Base-by-base conservation (phyloP, 306 rosid genomes). In the Spatholobus suberectus region DNA sequence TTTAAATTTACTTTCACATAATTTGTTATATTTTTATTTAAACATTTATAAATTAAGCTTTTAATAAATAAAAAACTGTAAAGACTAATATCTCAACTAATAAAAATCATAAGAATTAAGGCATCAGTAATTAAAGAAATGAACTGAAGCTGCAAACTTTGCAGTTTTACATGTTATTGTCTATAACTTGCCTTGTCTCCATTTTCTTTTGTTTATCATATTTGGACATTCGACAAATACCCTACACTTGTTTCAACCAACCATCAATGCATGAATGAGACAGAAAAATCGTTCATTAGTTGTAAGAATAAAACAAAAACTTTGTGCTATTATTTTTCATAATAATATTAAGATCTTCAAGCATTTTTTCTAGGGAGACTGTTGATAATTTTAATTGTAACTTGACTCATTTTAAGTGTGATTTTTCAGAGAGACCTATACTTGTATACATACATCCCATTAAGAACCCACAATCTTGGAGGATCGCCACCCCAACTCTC, bases 381-480 rank as follows among this genome's bases (percentile, higher is more conserved):
- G 62, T 34, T 41, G 70, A 81, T 76, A 51, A 66, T 47, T 44
- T 77, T 67, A 69, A 51, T 66, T 55, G 38, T 43, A 68, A 71
- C 47, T 85, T 82, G 51, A 73, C 73, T 84, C 54, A 75, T 82
- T 73, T 52, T 26, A 49, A 70, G 71, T 54, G 73, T 70, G 12
- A 57, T 71, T 80, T 87, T 81, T 82, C 90, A 96, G 99, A 91
- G 90, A 92, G 74, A 96, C 97, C 35, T 97, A 98, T 8, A 96
- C 99, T 52, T 94, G 99, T 79, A 94, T 96, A 70, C 90, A 87
- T 88, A 94, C 98, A n/a, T n/a, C 73, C 88, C 97, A 15, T 89
- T 78, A 5, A 72, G 97, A 77, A 91, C 86, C 98, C 98, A 92
- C 88, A 94, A 83, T 86, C 98, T 90, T 0, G 98, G 97, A 38